Percentiles rank a stretch among this genome's conserved stretches.
phyloP scores from a whole-genome alignment of 2,329 filamentous ascomycete species.

The Didymella segeticola region DNA sequence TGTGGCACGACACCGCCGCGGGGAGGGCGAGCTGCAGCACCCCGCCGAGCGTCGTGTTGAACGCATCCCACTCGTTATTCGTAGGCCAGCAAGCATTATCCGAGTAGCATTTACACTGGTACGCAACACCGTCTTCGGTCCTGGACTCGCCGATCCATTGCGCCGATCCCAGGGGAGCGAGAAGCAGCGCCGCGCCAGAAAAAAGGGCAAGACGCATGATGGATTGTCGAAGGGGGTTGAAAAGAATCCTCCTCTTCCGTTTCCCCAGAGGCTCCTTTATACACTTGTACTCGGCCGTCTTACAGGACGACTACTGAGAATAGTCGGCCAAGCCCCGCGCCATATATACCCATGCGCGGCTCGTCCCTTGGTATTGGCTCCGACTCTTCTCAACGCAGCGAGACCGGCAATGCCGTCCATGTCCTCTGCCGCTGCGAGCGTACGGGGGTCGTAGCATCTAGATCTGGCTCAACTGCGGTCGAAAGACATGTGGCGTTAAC shows the following conservation, averaged over 20 bases:
- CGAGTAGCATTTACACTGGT: slow-evolving; percentile 47
- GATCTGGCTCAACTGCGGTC: too few species aligned
- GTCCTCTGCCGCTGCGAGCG: too few species aligned
- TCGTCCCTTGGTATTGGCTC: too few species aligned
- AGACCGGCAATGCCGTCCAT: too few species aligned
- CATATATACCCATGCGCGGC: too few species aligned
- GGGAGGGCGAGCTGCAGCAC: slow-evolving; percentile 38
- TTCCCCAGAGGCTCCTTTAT: not conserved
- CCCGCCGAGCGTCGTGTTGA: slow-evolving; percentile 42
- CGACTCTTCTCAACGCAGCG: too few species aligned
- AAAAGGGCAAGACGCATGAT: not conserved
- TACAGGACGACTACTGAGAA: too few species aligned
- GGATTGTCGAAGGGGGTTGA: not conserved
- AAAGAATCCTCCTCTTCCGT: too few species aligned
- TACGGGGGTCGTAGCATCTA: too few species aligned
- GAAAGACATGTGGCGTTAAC: too few species aligned
- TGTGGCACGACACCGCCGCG: slow-evolving; percentile 41
- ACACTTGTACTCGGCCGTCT: too few species aligned
- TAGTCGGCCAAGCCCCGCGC: not conserved
- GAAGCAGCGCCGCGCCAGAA: not conserved
- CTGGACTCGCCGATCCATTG: slow-evolving; percentile 43
- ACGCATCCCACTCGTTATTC: slow-evolving; percentile 30
- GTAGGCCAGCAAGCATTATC: slow-evolving; percentile 45
- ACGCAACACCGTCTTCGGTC: slow-evolving; percentile 30
- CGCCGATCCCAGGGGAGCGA: slow-evolving; percentile 1